Base-by-base conservation (phyloP, 305 asterid genomes). In the Fraxinus sp. region DNA sequence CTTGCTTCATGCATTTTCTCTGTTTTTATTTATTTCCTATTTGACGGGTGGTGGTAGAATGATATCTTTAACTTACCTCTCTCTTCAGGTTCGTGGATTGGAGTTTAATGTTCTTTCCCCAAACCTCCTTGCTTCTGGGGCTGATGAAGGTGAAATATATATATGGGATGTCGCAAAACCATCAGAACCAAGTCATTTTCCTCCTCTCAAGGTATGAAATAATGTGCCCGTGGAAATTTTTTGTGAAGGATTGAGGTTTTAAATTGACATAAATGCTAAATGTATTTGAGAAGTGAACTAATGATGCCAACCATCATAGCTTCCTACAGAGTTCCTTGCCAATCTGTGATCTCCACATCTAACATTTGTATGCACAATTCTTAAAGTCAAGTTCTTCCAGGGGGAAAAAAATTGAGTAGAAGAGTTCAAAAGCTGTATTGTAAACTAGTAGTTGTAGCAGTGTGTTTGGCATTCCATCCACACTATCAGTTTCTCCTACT, bases 81-180 rank as follows among this genome's bases (percentile, higher is more conserved):
- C 71, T 80, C 87, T 44, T 64, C 83, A 96, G 99, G 99, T 97
- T 78, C 96, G 96, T 18, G 99, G 95, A 33, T 75, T 91, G 89
- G 99, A 92, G 87, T 97, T 97, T 66, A 97, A 91, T 90, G 84
- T 93, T 68, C 87, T 86, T 77, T 35, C 96, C 59, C 94, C 98
- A 57, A 89, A 91, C 81, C 94, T 91, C 86, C 91, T 97, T 84
- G 99, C 97, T 35, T 94, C 99, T 88, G 99, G 99, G 46, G 98
- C 99, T 76, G 98, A 94, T 91, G 99, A 97, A 91, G 99, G 99
- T 84, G 98, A 97, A 52, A 89, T 97, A 80, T 93, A 97, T 82
- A 90, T 97, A 84, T 97, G 99, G 99, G 98, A 97, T 89, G 83
- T 97, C 55, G 78, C 92, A 39, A 91, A 87, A 80, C 99, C 99